Evolutionary conservation across 2,329 filamentous ascomycete species (phyloP), one percentile per base, ranked within the genome.

Genomic region (Diaporthe destruens): DNA sequence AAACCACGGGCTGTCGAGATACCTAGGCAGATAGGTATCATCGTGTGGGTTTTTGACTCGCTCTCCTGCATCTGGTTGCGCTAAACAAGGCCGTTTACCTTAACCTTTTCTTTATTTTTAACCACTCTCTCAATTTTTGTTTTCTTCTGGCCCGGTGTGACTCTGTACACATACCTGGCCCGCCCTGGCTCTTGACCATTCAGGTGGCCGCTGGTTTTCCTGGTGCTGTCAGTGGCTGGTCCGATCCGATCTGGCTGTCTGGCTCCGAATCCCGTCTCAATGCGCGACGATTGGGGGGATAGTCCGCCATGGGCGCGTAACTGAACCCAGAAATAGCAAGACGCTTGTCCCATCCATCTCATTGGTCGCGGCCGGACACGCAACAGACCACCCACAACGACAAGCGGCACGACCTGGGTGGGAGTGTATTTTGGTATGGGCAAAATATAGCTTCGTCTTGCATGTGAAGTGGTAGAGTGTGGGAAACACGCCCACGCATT

Each of bases 281-380:
- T 59, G n/a, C 54, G 34, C 20, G 44, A 36, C 36, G 16, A 23
- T 51, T n/a, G 55, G 49, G n/a, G 55, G 49, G 53, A 32, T 16
- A 61, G 44, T 51, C 67, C 54, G 55, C 67, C 51, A 25, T 36
- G 67, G 61, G 61, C 61, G 61, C 44, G 44, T 65, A 65, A n/a
- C 29, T 51, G 29, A 18, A 18, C 29, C 67, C 55, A 61, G 29
- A 47, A 47, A 44, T 61, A 36, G 42, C 44, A 51, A 23, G 44
- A 18, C 67, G n/a, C 29, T 54, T 8, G 67, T 42, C 55, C 32
- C 53, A 16, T 1, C 55, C 18, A 39, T 53, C 36, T 47, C 23
- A 70, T 70, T 70, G 67, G 67, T 61, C 25, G 12, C 18, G 16
- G n/a, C 20, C 25, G 32, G 61, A 34, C 55, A 49, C 34, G 39